Conservation (phyloP, 306 rosid species). For the Cercis canadensis region DNA sequence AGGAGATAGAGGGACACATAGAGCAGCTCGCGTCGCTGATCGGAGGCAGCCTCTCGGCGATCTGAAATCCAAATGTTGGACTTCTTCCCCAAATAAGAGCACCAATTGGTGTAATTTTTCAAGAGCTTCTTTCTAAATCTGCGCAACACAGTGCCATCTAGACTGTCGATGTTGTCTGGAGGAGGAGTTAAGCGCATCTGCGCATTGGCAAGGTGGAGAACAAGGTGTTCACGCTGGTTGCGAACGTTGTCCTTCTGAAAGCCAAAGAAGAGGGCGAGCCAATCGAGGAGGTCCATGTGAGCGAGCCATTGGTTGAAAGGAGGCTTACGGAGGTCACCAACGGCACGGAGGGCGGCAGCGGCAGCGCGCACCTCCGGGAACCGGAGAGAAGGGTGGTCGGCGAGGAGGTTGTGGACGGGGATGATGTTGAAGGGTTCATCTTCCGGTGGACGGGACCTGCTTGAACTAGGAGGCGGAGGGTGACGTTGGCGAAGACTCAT, state of each 20-base stretch:
- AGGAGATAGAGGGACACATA: constrained; percentile 80
- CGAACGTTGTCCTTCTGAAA: constrained; percentile 87
- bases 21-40: constrained; percentile 81
- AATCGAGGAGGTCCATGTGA: not conserved
- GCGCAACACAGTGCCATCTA: constrained; percentile 71
- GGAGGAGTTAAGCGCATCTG: constrained; percentile 97
- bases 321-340: constrained; percentile 59
- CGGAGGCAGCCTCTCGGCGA: constrained; percentile 44
- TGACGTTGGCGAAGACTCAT: not conserved
- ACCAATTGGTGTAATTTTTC: constrained; percentile 77
- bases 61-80: constrained; percentile 87
- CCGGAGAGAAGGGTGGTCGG: constrained; percentile 21
- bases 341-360: not conserved
- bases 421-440: not conserved
- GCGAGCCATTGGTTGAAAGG: constrained; percentile 23
- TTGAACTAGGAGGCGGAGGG: not conserved
- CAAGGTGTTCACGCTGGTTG: constrained; percentile 95
- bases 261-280: constrained; percentile 62
- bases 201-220: constrained; percentile 92
- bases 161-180: constrained; percentile 83
- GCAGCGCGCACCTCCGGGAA: not conserved
- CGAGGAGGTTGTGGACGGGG: not conserved
- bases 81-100: constrained; percentile 87
- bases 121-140: constrained; percentile 81
- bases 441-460: not conserved